Percentiles rank a stretch among this genome's conserved stretches.
These are phyloP conservation scores for Cutaneotrichosporon mucoides DNA, from an alignment of 1,284 basidiomycete genomes.

Conservation along the genomic window DNA sequence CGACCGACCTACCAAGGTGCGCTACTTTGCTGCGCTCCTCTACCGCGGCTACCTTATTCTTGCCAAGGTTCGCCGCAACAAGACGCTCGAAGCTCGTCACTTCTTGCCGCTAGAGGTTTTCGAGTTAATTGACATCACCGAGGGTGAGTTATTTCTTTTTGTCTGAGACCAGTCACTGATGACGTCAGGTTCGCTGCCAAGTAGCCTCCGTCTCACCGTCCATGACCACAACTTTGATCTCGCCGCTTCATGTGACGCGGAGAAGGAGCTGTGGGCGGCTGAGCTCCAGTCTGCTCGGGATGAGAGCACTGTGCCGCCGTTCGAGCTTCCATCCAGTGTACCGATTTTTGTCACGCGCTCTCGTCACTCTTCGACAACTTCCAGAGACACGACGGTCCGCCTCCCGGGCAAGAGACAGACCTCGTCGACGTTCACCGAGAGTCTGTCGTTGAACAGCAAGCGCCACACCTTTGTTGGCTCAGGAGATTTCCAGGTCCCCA, in stretches of 20 bases:
- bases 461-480: too few relatives aligned
- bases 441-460: too few relatives aligned
- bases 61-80: conserved; percentile 75
- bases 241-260: conserved; percentile 68
- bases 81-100: conserved; percentile 74
- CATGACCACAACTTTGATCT: conserved; percentile 71
- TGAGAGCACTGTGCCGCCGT: conserved; percentile 40
- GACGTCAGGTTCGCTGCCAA: conserved; percentile 65
- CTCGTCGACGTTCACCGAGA: not conserved
- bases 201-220: conserved; percentile 69
- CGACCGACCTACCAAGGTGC: conserved; percentile 60
- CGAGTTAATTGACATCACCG: conserved; percentile 64
- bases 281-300: conserved; percentile 55
- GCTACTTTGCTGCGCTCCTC: conserved; percentile 82
- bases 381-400: not conserved
- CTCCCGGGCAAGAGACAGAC: not conserved
- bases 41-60: conserved; percentile 80
- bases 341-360: conserved; percentile 12
- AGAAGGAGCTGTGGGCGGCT: conserved; percentile 77
- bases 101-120: conserved; percentile 76
- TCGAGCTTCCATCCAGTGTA: conserved; percentile 45
- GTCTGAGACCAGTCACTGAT: too few relatives aligned
- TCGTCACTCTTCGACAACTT: conserved; percentile 8
- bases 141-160: conserved; percentile 50
- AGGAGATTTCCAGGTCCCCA: too few relatives aligned